phyloP scores from a whole-genome alignment of 257 asterid species.

The Nicotiana tabacum region DNA sequence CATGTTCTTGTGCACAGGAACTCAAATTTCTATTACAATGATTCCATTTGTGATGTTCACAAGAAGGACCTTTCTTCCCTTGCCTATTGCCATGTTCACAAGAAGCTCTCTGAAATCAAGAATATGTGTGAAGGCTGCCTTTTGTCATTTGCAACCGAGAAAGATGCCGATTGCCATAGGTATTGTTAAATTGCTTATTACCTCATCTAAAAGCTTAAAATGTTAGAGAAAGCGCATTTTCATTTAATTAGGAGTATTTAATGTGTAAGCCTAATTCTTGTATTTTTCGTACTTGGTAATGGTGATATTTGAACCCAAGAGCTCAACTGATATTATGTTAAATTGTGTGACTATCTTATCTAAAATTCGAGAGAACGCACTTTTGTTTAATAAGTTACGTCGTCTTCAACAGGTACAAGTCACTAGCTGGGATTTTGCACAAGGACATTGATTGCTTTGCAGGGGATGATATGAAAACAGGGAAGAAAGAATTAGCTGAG shows the following conservation, averaged over 20 bases:
- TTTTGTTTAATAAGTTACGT: not conserved
- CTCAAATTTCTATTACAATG: constrained; percentile 59
- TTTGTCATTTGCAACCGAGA: constrained; percentile 56
- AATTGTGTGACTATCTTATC: not conserved
- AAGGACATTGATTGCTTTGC: constrained; percentile 43
- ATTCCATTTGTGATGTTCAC: constrained; percentile 75
- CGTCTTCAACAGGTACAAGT: constrained; percentile 28
- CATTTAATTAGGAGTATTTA: too few species aligned
- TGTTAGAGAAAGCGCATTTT: not conserved
- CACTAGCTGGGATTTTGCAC: constrained; percentile 60
- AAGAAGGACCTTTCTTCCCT: constrained; percentile 74
- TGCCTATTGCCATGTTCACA: constrained; percentile 78
- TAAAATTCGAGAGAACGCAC: not conserved
- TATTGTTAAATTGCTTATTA: not conserved
- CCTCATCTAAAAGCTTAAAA: not conserved
- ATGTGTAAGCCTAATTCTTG: not conserved
- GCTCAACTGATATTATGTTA: not conserved
- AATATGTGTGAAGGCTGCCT: constrained; percentile 79
- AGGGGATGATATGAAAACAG: constrained; percentile 31
- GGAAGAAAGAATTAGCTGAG: constrained; percentile 40
- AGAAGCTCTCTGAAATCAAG: constrained; percentile 57
- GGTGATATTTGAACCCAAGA: not conserved
- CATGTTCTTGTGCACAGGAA: constrained; percentile 50
- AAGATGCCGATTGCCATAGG: constrained; percentile 32
- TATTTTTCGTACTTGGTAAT: not conserved